Evolutionary conservation across 2,329 filamentous ascomycete genomes (phyloP), one percentile per base, ranked within the genome.

Genomic region (Talaromyces funiculosus): DNA sequence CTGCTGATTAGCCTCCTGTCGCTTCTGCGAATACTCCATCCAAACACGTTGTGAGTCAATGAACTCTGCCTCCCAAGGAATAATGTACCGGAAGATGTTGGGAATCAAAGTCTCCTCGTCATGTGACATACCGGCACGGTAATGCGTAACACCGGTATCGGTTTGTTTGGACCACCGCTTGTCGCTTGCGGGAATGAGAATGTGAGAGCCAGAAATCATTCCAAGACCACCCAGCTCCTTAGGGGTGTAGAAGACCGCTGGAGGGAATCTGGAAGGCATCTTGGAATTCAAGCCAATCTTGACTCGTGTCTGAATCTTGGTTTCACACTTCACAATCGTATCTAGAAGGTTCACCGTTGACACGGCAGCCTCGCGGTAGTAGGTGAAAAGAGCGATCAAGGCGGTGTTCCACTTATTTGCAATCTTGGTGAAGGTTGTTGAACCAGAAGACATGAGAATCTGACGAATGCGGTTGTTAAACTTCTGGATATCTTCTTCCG

Each of bases 361-460:
- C 1, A 97, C 93, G 16, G 94, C 94, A 53, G 94, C 94, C 73
- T 99, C 94, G 73, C 94, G 90, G 73, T 99, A 99, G 77, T 99
- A 99, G 0, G 94, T 97, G 78, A 99, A 99, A 26, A 99, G 84
- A 0, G 94, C 92, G 69, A 99, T 99, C 66, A 99, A 77, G 1
- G 91, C 94, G 0, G 94, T 99, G 77, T 99, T 99, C 94, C 95
- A 99, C 79, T 99, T 99, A 79, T 99, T 99, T 51, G 95, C 94
- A 71, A 99, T 99, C 83, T 99, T 99, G 49, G 94, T 99, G 78
- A 99, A 99, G 0, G 94, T 99, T 0, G 94, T 99, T 4, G 91
- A 96, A n/a, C 94, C 95, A 61, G 94, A 97, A 10, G 93, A 97
- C 94, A 99, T 99, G 60, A 99, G 82, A 72, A 99, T 99, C 71